Evolutionary conservation across 495 filamentous ascomycete genomes (phyloP).

Genomic region (Cercophora scortea): DNA sequence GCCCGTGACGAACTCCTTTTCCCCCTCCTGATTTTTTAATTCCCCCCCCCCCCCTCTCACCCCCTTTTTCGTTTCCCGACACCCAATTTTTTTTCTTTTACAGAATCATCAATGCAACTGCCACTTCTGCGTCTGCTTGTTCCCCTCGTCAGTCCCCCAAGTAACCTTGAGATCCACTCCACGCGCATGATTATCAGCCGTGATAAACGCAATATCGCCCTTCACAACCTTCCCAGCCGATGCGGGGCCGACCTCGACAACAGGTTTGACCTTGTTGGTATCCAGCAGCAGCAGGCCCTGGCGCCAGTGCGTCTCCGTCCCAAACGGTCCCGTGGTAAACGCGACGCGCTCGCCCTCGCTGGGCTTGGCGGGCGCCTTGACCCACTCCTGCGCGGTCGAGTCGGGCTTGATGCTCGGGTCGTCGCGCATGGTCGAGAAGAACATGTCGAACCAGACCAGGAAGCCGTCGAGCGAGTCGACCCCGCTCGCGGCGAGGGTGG

Average conservation of each 20-base stretch:
- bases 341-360: constrained; percentile 40
- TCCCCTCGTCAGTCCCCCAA: constrained; percentile 30
- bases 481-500: constrained; percentile 22
- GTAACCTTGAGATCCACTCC: constrained; percentile 36
- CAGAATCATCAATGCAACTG: constrained; percentile 19
- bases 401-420: constrained; percentile 8
- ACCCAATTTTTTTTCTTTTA: too few species aligned
- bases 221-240: constrained; percentile 27
- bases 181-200: constrained; percentile 39
- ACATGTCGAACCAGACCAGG: constrained; percentile 74
- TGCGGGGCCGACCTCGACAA: constrained; percentile 17
- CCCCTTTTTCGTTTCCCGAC: too few species aligned
- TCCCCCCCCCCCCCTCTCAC: too few species aligned
- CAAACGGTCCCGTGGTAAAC: constrained; percentile 76
- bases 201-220: constrained; percentile 39
- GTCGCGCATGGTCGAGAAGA: constrained; percentile 49
- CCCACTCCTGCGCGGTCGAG: constrained; percentile 26
- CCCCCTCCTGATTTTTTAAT: too few species aligned
- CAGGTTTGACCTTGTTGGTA: constrained; percentile 11
- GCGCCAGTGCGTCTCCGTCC: constrained; percentile 79
- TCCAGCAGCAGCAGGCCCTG: constrained; percentile 56
- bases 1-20: too few species aligned
- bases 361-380: constrained; percentile 10
- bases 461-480: constrained; percentile 54
- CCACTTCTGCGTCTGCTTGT: constrained; percentile 37